Base-by-base conservation (phyloP, 306 rosid genomes). In the Prunus campanulata region DNA sequence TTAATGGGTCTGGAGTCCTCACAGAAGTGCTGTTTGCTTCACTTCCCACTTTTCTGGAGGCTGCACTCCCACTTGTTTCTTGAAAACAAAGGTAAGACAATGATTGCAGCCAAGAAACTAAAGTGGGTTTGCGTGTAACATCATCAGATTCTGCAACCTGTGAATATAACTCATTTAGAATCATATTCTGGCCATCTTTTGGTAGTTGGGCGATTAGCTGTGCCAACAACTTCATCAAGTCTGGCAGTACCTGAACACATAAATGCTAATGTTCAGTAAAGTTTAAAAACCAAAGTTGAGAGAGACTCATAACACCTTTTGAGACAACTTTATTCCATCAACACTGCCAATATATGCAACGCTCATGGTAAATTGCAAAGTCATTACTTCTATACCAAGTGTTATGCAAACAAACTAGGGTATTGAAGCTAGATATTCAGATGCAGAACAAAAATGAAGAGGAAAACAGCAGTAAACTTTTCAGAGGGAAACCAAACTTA, bases 41-140 rank as follows among this genome's bases (percentile, higher is more conserved):
- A 77, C 77, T 70, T 79, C 63, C 74, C 78, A 50, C 78, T 61
- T 68, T 80, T 74, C 39, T 61, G 72, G 87, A 75, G 69, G 47
- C 66, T 16, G 70, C 70, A 83, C 68, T 85, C 79, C 57, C 76
- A 66, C 81, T 82, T 46, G 82, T 70, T 79, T 80, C 74, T 35
- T 81, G 88, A 51, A 85, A 75, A 84, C 97, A 91, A 77, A 94
- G 84, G 83, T 86, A 94, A 80, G 98, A 90, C 62, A 94, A 79
- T 32, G 98, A 94, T 78, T 92, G 98, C 78, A 94, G 77, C 98
- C 98, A 94, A 74, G 97, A 94, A 80, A 94, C 98, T 78, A 91
- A 70, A 47, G 80, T 78, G 6, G 97, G 94, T 74, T 94, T 94
- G 47, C 98, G 90, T 51, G 92, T 82, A 47, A 89, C 96, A 86